Evolutionary conservation across 2,329 filamentous ascomycete species (phyloP), one percentile per base, ranked within the genome.

Genomic region (Phyllosticta paracitricarpa): DNA sequence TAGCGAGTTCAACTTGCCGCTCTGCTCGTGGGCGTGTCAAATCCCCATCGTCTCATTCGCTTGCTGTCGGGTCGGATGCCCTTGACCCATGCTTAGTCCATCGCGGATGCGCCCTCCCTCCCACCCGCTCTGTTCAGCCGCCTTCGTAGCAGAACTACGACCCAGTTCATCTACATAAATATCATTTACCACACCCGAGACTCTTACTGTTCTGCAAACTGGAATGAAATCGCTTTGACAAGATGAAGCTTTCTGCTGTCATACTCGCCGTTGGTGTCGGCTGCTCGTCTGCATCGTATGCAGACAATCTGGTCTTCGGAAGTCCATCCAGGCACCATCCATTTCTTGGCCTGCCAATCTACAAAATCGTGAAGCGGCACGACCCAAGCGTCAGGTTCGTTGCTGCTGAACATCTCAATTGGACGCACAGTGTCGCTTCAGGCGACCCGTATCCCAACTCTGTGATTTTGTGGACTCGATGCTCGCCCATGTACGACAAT

Each of bases 271-370:
- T 40, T 35, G 55, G 33, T 10, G n/a, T 56, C 52, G 53, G 58
- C 5, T 22, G 12, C 14, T 54, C 58, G 8, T 22, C 59, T 10
- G 60, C 56, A 3, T 28, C 51, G 22, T 62, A 62, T 33, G 33
- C 52, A 17, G 28, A 56, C 30, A 88, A 88, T 69, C 70, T 88
- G 62, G 87, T 88, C 73, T 89, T 87, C 70, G 77, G 78, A 55
- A 85, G 81, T 66, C 85, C 86, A 10, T 88, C 85, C 0, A 76
- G 80, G 40, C 79, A 84, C 51, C 85, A 88, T 65, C 78, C 81
- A 1, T 75, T 77, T 52, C 77, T 89, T 25, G 85, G 85, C 3
- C 81, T 89, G 51, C 79, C 84, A 17, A 76, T 87, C 19, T 79
- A 78, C 61, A 84, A 81, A 65, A 80, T 87, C 61, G 77, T 80